Base-by-base conservation (phyloP, 108 stramenopile species). In the Schizochytrium sp. region DNA sequence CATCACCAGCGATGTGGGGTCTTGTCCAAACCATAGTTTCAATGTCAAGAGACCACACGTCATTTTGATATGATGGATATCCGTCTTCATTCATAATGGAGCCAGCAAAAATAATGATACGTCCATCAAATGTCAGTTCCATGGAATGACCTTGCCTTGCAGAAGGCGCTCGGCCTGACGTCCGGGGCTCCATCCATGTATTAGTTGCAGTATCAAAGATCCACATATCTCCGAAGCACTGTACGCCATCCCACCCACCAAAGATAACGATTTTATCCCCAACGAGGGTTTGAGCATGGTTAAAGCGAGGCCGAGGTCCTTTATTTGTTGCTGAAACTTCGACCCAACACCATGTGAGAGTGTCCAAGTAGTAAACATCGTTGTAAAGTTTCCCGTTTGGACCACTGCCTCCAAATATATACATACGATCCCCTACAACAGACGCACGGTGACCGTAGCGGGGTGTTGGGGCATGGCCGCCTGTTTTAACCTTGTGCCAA, bases 181-280 rank as follows among this genome's bases (percentile, higher is more conserved):
- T 89, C 40, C 88, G 55, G 1, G 95, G 95, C 83, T 91, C n/a
- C 10, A 92, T 72, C 91, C 91, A 93, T 3, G 90, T 89, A 4
- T 56, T 45, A 12, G 76, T 4, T 28, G 89, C 89, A 8, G 94
- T 93, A 61, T 95, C 92, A 61, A 94, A 95, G 46, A 95, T 93
- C 95, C 95, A 95, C 44, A 95, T 55, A 69, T 95, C 95, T 46
- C 64, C 92, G 61, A 88, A 90, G 72, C 91, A 93, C 13, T 40
- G 59, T 4, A n/a, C 41, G 45, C 95, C 95, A 87, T 95, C 91
- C 95, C 95, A 95, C 15, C 95, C 95, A 15, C 95, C 95, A 47
- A 93, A 93, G 28, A 94, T 59, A 3, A 94, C 95, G 38, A 95
- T 92, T 61, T 95, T 95, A 76, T 93, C 89, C 4, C 94, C 95